phyloP scores from a whole-genome alignment of 305 asterid genomes.

The Rubia tinctorum region DNA sequence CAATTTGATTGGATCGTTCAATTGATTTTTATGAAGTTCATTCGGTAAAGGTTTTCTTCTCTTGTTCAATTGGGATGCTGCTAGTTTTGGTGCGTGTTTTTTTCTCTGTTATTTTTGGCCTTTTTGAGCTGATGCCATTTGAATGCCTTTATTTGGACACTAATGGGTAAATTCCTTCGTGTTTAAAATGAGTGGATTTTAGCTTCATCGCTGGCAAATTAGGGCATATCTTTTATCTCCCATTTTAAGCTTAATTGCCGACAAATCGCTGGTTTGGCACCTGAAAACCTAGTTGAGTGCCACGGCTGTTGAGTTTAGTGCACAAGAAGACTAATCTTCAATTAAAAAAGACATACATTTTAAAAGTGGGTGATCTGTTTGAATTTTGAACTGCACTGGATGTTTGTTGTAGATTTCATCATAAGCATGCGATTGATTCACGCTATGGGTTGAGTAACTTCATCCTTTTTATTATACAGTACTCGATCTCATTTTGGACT shows the following conservation, averaged over 20 bases:
- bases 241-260: slow-evolving; percentile 1
- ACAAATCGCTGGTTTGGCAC: not conserved
- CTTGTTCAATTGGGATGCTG: slow-evolving; percentile 5
- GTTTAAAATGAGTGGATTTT: not conserved
- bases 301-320: not conserved
- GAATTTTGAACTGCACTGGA: slow-evolving; percentile 1
- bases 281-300: not conserved
- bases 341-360: not conserved
- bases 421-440: not conserved
- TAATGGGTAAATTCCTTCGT: not conserved
- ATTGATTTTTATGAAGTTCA: slow-evolving; percentile 36
- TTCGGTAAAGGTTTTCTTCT: slow-evolving; percentile 29
- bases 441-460: not conserved
- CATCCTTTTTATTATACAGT: not conserved
- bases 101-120: not conserved
- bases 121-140: not conserved
- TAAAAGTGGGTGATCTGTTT: not conserved
- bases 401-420: not conserved
- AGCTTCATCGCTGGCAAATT: slow-evolving; percentile 1
- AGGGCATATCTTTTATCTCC: not conserved
- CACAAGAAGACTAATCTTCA: not conserved
- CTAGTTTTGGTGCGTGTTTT: not conserved
- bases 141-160: not conserved
- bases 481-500: slow-evolving; percentile 3
- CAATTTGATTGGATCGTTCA: slow-evolving; percentile 33